Conservation (phyloP, 2,329 filamentous ascomycete species). For the Trichophyton rubrum region DNA sequence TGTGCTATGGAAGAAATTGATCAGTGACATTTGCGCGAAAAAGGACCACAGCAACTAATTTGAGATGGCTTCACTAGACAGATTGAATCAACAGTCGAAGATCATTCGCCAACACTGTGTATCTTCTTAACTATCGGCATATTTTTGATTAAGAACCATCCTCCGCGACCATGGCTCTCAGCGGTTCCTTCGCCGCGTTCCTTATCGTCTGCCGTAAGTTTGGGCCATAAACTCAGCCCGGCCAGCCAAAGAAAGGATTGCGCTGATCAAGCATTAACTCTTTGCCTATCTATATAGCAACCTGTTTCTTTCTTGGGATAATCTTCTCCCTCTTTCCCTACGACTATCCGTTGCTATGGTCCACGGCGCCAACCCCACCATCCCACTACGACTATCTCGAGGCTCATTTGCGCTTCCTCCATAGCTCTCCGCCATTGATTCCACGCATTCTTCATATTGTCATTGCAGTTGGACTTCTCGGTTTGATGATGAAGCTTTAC, state of each 20-base stretch:
- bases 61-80: neutral
- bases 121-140: neutral
- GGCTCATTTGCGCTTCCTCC: slow-evolving; percentile 77
- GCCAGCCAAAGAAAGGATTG: slow-evolving; percentile 4
- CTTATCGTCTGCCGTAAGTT: slow-evolving; percentile 87
- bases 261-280: neutral
- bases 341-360: slow-evolving; percentile 44
- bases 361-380: slow-evolving; percentile 28
- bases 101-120: neutral
- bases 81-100: neutral
- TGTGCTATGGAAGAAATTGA: neutral
- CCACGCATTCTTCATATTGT: slow-evolving; percentile 88
- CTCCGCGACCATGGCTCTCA: slow-evolving; percentile 25
- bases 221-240: slow-evolving; percentile 8
- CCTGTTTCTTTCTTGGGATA: slow-evolving; percentile 95
- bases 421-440: slow-evolving; percentile 84
- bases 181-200: slow-evolving; percentile 78
- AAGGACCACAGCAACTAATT: neutral
- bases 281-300: slow-evolving; percentile 41
- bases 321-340: slow-evolving; percentile 95
- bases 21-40: neutral
- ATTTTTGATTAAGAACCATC: neutral
- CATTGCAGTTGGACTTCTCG: slow-evolving; percentile 73
- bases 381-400: slow-evolving; percentile 76
- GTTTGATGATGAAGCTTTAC: slow-evolving; percentile 91